Evolutionary conservation across 2,329 filamentous ascomycete species (phyloP).

Genomic region (Aplosporella prunicola): DNA sequence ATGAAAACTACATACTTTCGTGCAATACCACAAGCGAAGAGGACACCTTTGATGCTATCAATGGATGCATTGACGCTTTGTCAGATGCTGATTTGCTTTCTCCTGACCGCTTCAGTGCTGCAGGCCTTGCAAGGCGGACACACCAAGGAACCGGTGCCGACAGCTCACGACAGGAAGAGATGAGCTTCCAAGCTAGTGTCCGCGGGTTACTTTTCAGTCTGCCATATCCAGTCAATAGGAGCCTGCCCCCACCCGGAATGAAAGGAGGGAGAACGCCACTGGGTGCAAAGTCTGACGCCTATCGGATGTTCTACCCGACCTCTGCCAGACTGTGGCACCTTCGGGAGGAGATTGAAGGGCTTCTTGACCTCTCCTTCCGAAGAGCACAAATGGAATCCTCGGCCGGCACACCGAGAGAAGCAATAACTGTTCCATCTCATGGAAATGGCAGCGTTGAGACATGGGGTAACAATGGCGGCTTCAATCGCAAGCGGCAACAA

Average conservation of each 20-base stretch:
- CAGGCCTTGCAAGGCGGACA: slow-evolving; percentile 42
- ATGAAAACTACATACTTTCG: slow-evolving; percentile 88
- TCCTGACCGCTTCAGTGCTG: slow-evolving; percentile 59
- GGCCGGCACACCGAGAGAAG: slow-evolving; percentile 15
- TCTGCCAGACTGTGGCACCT: slow-evolving; percentile 75
- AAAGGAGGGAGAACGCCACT: slow-evolving; percentile 13
- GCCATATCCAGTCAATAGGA: slow-evolving; percentile 71
- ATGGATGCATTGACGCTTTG: slow-evolving; percentile 75
- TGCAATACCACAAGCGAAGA: slow-evolving; percentile 56
- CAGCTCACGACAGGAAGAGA: slow-evolving; percentile 79
- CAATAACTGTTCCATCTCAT: slow-evolving; percentile 8
- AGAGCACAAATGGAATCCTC: slow-evolving; percentile 39
- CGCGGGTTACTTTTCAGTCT: slow-evolving; percentile 77
- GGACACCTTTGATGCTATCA: slow-evolving; percentile 64
- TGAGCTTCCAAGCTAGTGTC: slow-evolving; percentile 84
- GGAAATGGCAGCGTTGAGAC: slow-evolving; percentile 23
- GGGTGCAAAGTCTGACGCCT: slow-evolving; percentile 48
- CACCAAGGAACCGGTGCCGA: slow-evolving; percentile 51
- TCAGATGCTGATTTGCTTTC: slow-evolving; percentile 83
- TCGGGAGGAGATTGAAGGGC: slow-evolving; percentile 69
- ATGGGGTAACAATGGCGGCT: slow-evolving; percentile 20
- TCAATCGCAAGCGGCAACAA: background rate
- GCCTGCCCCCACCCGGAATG: slow-evolving; percentile 22
- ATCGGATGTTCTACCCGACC: slow-evolving; percentile 87
- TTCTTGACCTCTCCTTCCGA: slow-evolving; percentile 61